Percentiles rank a stretch among this genome's conserved stretches.
phyloP scores from a whole-genome alignment of 73 alveolate species.

The Symbiodinium pilosum region DNA sequence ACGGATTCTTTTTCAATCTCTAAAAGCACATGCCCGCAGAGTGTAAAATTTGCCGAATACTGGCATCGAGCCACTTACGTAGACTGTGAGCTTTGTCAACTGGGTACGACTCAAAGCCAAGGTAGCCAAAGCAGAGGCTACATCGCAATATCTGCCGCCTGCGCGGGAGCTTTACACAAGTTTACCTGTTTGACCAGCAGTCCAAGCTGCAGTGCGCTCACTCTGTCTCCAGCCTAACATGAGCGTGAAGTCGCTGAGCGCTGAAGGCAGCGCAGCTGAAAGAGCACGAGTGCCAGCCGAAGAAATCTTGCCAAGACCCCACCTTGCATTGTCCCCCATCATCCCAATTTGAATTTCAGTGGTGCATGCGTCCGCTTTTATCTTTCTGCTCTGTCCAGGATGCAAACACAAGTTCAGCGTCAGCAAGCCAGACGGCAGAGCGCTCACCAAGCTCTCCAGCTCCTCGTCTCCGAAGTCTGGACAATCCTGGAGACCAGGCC shows the following conservation, averaged over 20 bases:
- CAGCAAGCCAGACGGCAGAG: background rate
- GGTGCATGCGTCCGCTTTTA: too few relatives aligned
- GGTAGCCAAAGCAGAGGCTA: background rate
- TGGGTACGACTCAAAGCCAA: background rate
- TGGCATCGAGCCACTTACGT: background rate
- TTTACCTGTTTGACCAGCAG: too few relatives aligned
- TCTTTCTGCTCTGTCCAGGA: background rate
- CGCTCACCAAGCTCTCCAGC: background rate
- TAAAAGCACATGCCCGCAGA: too few relatives aligned
- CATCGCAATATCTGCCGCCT: background rate
- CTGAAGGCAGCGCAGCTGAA: background rate
- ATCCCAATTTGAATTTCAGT: too few relatives aligned
- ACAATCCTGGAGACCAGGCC: background rate
- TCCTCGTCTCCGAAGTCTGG: slow-evolving; percentile 4
- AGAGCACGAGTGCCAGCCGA: background rate
- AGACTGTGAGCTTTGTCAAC: background rate
- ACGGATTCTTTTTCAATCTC: too few relatives aligned
- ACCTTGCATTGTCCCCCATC: background rate
- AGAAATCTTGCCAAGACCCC: background rate
- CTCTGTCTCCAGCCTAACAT: background rate
- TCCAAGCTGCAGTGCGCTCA: too few relatives aligned
- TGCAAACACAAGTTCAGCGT: background rate
- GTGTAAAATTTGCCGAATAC: too few relatives aligned
- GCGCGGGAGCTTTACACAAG: too few relatives aligned
- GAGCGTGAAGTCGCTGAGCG: background rate